These are phyloP conservation scores for Penicillium sp. DNA, from an alignment of 2,329 filamentous ascomycete genomes.

Conservation along the genomic window DNA sequence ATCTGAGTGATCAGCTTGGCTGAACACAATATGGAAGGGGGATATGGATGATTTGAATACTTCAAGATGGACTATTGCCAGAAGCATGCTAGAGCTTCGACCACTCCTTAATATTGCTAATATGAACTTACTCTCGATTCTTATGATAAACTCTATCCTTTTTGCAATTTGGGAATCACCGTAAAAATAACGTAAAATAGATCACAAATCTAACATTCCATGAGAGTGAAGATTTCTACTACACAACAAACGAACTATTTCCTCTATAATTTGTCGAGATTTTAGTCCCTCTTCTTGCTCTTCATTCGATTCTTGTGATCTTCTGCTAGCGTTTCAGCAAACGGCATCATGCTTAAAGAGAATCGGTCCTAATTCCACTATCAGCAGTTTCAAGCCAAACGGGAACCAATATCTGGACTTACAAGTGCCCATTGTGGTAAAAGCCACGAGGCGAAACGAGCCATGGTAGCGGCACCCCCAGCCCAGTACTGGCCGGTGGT, in stretches of 20 bases:
- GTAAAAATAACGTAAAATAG: too few relatives aligned
- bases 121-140: neutral
- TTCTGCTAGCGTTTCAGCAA: neutral
- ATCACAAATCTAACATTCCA: neutral
- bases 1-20: neutral
- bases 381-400: neutral
- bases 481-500: constrained; percentile 3
- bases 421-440: constrained; percentile 4
- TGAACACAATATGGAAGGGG: neutral
- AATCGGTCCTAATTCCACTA: neutral
- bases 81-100: constrained; percentile 3
- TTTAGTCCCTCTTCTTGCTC: neutral
- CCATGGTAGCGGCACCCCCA: neutral
- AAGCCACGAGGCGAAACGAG: neutral
- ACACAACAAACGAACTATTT: too few relatives aligned
- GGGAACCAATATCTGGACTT: neutral
- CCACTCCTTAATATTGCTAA: constrained; percentile 1
- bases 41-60: neutral
- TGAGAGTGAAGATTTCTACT: neutral
- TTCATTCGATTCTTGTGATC: neutral
- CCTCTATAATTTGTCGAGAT: too few relatives aligned
- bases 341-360: neutral
- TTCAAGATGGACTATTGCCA: neutral
- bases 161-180: neutral
- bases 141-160: too few relatives aligned